These are phyloP conservation scores for Ustilago cynodontis DNA, from an alignment of 1,284 basidiomycete genomes.

Conservation along the genomic window DNA sequence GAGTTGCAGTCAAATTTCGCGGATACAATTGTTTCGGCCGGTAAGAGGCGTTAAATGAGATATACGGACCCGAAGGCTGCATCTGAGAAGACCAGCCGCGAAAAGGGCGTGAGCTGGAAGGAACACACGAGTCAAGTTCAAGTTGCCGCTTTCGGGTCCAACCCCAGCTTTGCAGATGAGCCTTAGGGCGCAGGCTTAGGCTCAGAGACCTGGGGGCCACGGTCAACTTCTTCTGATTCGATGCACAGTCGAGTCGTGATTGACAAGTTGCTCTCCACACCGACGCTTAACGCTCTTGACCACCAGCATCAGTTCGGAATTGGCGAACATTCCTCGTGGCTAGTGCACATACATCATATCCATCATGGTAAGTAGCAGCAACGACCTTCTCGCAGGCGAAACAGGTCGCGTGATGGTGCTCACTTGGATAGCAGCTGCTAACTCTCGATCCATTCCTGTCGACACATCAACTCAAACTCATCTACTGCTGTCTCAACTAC, in stretches of 20 bases:
- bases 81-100: constrained; percentile 10
- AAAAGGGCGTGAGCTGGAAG: constrained; percentile 37
- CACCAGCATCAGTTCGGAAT: background rate
- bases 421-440: background rate
- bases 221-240: constrained; percentile 16
- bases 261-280: background rate
- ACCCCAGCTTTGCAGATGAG: constrained; percentile 2
- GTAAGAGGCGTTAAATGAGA: constrained; percentile 2
- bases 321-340: background rate
- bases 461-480: background rate
- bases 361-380: constrained; percentile 27
- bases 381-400: background rate
- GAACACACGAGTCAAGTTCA: background rate
- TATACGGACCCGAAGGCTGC: constrained; percentile 29
- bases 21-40: constrained; percentile 20
- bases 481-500: background rate
- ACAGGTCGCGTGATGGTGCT: constrained; percentile 11
- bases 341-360: background rate
- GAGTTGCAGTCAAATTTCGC: constrained; percentile 17
- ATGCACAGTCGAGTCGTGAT: background rate
- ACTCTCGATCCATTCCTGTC: background rate
- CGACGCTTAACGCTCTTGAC: background rate
- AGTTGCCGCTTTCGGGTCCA: constrained; percentile 7
- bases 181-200: background rate
- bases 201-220: constrained; percentile 11